Conservation (phyloP, 148 eudicot genomes). For the Rheum nobile region DNA sequence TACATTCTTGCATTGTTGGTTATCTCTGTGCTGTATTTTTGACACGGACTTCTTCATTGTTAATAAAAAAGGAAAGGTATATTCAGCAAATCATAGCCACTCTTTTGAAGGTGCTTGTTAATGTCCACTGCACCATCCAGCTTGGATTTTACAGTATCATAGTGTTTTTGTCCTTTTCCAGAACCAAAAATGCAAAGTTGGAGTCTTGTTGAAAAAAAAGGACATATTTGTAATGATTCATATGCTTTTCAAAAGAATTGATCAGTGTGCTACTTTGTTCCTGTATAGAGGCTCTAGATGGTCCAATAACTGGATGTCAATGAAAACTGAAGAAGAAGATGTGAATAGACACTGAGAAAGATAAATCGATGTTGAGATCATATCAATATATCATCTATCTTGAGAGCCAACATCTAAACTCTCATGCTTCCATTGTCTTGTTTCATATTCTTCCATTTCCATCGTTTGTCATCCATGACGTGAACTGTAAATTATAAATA, state of each 20-base stretch:
- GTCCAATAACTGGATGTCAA: neutral
- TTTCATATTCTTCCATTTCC: neutral
- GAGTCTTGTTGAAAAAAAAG: neutral
- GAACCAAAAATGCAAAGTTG: neutral
- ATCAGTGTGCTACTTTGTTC: neutral
- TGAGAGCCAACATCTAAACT: neutral
- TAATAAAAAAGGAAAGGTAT: neutral
- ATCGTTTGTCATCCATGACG: neutral
- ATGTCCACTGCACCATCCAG: neutral
- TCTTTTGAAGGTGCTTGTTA: neutral
- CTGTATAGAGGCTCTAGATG: neutral
- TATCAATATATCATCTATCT: neutral
- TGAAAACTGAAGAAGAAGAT: neutral
- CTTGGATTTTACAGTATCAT: neutral
- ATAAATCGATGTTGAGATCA: neutral
- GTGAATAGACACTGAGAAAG: neutral
- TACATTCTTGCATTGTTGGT: neutral
- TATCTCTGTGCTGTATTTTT: neutral
- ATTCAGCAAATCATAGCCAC: neutral
- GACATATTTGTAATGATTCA: neutral
- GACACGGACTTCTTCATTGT: neutral
- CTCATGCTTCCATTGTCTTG: neutral
- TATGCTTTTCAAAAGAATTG: neutral
- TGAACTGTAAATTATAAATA: neutral
- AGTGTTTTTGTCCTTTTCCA: neutral